Base-by-base conservation (phyloP, 2,329 filamentous ascomycete genomes). In the Immersiporthe knoxdaviesiana region DNA sequence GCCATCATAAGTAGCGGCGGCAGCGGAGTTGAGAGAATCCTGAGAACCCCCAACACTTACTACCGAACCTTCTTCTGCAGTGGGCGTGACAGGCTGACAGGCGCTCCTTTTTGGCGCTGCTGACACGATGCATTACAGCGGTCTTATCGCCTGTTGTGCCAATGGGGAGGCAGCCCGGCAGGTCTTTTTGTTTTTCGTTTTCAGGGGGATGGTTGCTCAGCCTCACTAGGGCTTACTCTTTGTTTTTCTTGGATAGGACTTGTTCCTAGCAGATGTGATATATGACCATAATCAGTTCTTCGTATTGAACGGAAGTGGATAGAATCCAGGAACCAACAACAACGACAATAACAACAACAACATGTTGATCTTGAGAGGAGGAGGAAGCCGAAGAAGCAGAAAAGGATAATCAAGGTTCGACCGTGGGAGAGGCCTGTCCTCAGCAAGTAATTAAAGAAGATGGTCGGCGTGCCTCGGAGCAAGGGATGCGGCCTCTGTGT, bases 401-500 rank as follows among this genome's bases (percentile, higher is more conserved):
- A 35, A 35, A 47, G 10, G 8, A n/a, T 47, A 7, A n/a, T 47
- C 6, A 47, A 44, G 7, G 52, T 27, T 21, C 2, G 59, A n/a
- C 50, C 24, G 21, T 32, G 16, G 30, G n/a, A 30, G 27, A 21
- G 8, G 8, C 35, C 4, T 4, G 32, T 39, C 56, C 18, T 30
- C 16, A 30, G 4, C 12, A 24, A 30, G 4, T 16, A 30, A 16
- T 4, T 30, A 3, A 44, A 21, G 1, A 54, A 27, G 41, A 79
- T 81, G 79, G 79, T 80, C 61, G 79, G 80, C 32, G 77, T 81
- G 41, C 78, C 78, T 64, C 77, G 78, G 56, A 81, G 77, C 72
- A 79, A 74, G n/a, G 75, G 74, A 71, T 83, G 81, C 72, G 76
- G 77, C 66, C 75, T 81, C 52, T 82, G 81, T 74, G 77, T 79